Evolutionary conservation across 129 eudicot genomes (phyloP).

Genomic region (Saposhnikovia divaricata): DNA sequence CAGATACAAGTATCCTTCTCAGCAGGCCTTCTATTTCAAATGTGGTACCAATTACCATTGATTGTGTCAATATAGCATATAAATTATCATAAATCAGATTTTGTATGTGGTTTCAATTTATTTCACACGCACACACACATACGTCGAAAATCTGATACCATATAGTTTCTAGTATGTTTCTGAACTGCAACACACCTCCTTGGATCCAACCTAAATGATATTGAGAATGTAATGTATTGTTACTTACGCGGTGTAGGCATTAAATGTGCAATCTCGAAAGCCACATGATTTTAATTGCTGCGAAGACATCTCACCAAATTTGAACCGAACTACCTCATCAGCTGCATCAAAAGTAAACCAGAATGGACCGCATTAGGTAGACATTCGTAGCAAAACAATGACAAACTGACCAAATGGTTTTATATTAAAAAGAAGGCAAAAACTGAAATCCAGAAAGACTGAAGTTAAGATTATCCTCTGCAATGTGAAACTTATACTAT

Average conservation of each 20-base stretch:
- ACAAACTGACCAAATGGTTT: not conserved
- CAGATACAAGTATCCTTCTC: not conserved
- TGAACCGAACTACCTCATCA: conserved; percentile 74
- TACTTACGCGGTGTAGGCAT: conserved; percentile 59
- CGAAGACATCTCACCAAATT: conserved; percentile 69
- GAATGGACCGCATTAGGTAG: not conserved
- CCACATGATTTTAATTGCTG: conserved; percentile 52
- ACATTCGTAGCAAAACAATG: not conserved
- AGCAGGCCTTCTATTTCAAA: not conserved
- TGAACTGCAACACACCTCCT: not conserved
- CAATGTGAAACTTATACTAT: no score
- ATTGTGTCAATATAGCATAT: not conserved
- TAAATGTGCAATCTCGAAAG: conserved; percentile 63
- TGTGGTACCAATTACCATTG: not conserved
- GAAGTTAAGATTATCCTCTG: not conserved
- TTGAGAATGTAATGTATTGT: not conserved
- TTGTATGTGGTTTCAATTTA: not conserved
- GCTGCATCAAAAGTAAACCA: conserved; percentile 32
- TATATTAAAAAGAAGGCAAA: not conserved
- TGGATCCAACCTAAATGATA: not conserved
- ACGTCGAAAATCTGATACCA: not conserved
- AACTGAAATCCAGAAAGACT: not conserved
- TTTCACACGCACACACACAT: not conserved
- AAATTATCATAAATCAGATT: not conserved
- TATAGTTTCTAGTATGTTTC: not conserved